phyloP scores from a whole-genome alignment of 495 filamentous ascomycete genomes.

The Podospora conica region DNA sequence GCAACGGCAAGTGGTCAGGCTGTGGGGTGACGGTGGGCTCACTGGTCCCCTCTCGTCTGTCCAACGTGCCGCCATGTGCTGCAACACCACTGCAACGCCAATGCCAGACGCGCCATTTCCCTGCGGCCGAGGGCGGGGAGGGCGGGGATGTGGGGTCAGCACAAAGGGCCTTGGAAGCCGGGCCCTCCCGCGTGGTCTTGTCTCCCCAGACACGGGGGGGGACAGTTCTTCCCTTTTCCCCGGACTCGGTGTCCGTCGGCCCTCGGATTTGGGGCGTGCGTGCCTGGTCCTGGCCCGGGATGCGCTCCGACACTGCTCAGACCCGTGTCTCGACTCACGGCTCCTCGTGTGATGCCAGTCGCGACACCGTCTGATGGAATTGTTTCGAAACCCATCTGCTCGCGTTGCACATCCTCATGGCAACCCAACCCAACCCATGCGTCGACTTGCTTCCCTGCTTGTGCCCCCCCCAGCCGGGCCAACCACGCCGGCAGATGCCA shows the following conservation, averaged over 20 bases:
- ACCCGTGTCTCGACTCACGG: neutral
- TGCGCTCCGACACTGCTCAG: neutral
- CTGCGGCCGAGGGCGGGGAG: slow-evolving; percentile 1
- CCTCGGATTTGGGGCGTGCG: slow-evolving; percentile 2
- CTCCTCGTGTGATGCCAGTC: neutral
- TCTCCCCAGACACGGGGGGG: slow-evolving; percentile 1
- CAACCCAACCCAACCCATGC: no score
- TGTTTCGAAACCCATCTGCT: neutral
- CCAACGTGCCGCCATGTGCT: neutral
- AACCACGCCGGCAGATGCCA: neutral
- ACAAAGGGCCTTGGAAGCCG: slow-evolving; percentile 8
- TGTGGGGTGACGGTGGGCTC: slow-evolving; percentile 7
- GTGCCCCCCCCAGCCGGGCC: neutral
- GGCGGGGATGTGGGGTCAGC: neutral
- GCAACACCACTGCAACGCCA: neutral
- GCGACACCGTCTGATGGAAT: neutral
- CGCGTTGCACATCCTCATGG: no score
- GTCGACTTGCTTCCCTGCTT: neutral
- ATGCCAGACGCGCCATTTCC: neutral
- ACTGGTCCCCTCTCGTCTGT: neutral
- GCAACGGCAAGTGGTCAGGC: neutral
- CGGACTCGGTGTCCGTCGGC: slow-evolving; percentile 1
- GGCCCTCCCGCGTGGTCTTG: neutral
- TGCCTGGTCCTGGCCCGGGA: neutral
- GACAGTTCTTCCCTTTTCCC: slow-evolving; percentile 2